Evolutionary conservation across 2,329 filamentous ascomycete genomes (phyloP).

Genomic region (Penicillium griseofulvum): DNA sequence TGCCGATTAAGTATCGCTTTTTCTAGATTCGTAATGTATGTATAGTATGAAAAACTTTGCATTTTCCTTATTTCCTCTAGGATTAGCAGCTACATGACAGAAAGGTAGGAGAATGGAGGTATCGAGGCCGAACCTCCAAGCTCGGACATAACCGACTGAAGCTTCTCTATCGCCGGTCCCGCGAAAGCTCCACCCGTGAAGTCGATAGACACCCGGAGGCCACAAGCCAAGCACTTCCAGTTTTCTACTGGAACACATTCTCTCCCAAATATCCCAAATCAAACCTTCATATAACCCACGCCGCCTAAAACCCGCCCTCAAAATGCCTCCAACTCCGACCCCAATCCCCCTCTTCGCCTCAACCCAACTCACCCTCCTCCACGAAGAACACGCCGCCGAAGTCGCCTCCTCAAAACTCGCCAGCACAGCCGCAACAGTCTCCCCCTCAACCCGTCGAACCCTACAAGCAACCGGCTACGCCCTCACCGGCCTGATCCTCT

Average conservation of each 20-base stretch:
- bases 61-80: no score
- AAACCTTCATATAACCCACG: neutral
- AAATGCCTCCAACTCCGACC: conserved; percentile 23
- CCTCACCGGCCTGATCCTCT: conserved; percentile 58
- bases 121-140: no score
- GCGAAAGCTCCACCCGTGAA: neutral
- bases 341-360: conserved; percentile 44
- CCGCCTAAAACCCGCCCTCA: neutral
- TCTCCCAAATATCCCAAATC: neutral
- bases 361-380: conserved; percentile 42
- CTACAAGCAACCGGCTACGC: conserved; percentile 44
- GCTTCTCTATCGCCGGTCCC: conserved; percentile 16
- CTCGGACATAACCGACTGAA: conserved; percentile 13
- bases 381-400: conserved; percentile 46
- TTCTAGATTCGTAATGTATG: no score
- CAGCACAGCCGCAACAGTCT: conserved; percentile 40
- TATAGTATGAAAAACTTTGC: no score
- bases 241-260: neutral
- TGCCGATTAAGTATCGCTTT: no score
- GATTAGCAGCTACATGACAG: no score
- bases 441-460: conserved; percentile 43
- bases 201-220: neutral
- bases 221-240: neutral
- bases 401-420: conserved; percentile 44
- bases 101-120: no score